Percentiles rank a stretch among this genome's conserved stretches.
These are phyloP conservation scores for Diospyros kaki DNA, from an alignment of 148 eudicot genomes.

Conservation along the genomic window DNA sequence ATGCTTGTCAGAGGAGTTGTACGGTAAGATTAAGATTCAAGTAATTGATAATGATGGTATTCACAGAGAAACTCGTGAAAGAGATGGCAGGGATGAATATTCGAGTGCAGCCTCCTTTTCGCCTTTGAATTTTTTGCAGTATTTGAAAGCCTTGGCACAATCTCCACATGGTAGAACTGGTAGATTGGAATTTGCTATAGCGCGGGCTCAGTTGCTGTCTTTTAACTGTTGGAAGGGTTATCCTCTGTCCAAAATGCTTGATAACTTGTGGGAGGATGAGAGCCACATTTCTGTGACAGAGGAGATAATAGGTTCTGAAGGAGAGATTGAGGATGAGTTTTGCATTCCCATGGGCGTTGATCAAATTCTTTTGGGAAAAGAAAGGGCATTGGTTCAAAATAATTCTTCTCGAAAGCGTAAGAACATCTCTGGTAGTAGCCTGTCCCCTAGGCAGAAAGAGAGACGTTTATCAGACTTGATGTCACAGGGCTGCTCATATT, in stretches of 20 bases:
- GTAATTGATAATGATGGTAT: slow-evolving; percentile 51
- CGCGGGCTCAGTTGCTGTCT: slow-evolving; percentile 43
- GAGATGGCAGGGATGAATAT: slow-evolving; percentile 39
- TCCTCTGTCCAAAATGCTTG: slow-evolving; percentile 27
- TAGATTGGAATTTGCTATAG: slow-evolving; percentile 32
- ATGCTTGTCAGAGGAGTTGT: slow-evolving; percentile 47
- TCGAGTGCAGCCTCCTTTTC: slow-evolving; percentile 36
- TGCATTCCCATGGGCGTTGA: slow-evolving; percentile 2
- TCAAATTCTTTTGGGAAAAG: slow-evolving; percentile 17
- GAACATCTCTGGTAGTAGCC: slow-evolving; percentile 18
- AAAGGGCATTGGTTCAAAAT: slow-evolving; percentile 18
- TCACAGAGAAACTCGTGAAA: slow-evolving; percentile 28
- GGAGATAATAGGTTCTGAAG: slow-evolving; percentile 12
- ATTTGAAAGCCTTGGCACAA: slow-evolving; percentile 37
- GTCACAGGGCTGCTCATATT: slow-evolving; percentile 11
- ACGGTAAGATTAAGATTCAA: slow-evolving; percentile 35
- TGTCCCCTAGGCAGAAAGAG: slow-evolving; percentile 22
- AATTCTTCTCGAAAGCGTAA: slow-evolving; percentile 30
- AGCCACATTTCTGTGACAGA: not conserved
- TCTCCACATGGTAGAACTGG: slow-evolving; percentile 29
- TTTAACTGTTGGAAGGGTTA: slow-evolving; percentile 59
- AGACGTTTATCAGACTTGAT: slow-evolving; percentile 29
- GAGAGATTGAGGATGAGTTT: slow-evolving; percentile 18
- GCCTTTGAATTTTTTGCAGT: slow-evolving; percentile 41
- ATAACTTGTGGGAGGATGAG: slow-evolving; percentile 24